Base-by-base conservation (phyloP, 345 rosid species). In the Aquilaria sinensis region DNA sequence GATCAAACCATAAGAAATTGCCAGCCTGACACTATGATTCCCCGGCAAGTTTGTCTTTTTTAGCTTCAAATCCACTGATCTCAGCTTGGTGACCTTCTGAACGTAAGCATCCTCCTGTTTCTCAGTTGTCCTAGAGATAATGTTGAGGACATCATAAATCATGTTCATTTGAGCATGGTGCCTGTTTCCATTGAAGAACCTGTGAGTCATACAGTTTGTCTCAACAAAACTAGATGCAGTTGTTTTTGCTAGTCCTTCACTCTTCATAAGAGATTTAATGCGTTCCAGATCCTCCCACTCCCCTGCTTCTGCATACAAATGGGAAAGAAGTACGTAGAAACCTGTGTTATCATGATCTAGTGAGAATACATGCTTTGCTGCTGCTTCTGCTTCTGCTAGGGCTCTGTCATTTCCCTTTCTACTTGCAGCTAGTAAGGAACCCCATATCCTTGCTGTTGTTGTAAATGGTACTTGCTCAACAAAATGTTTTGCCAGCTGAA, bases 301-400 rank as follows among this genome's bases (percentile, higher is more conserved):
- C 62, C 87, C 93, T 51, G 92, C 85, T 77, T 90, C 86, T 9
- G 86, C 81, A 66, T 85, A 88, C 91, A 90, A 81, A 48, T 80
- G 85, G 12, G 91, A 71, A 15, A 90, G 85, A 74, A 88, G 67
- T 67, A 88, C 65, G 54, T 79, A 88, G 67, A 89, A 88, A 23
- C 97, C 93, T 11, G 91, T 88, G 61, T 88, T 91, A 58, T 84
- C 86, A 45, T 84, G 90, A 32, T 81, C 76, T 16, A 72, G 30
- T 9, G 70, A 71, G 37, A 81, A 75, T 34, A 81, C 62, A 34
- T 72, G 72, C 57, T 70, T 76, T 15, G 87, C 81, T 33, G 88
- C 91, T 57, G 66, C 70, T 75, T 90, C 93, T 43, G 93, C 96
- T 55, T 90, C 93, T 43, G 93, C 96, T 55, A 80, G 62, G 34